Conservation (phyloP, 2,329 filamentous ascomycete genomes). For the Trematosphaeria pertusa region DNA sequence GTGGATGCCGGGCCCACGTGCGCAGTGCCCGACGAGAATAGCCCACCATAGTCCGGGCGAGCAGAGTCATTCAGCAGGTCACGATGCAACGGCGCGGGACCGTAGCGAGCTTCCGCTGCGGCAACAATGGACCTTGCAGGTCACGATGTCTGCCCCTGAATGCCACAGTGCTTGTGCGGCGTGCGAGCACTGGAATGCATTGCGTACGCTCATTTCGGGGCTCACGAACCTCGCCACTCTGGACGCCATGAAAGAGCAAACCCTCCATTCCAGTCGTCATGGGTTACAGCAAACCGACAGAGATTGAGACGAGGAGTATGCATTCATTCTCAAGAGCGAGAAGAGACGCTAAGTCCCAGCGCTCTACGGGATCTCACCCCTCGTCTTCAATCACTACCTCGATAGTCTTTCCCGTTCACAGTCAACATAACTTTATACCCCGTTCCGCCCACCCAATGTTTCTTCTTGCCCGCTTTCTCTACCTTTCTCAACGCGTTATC, state of each 20-base stretch:
- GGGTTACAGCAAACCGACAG: not conserved
- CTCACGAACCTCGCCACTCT: no score
- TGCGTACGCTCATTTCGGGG: conserved; percentile 14
- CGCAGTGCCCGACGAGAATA: conserved; percentile 7
- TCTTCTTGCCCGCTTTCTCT: conserved; percentile 49
- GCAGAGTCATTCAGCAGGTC: conserved; percentile 23
- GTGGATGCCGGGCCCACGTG: conserved; percentile 38
- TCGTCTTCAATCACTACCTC: conserved; percentile 11
- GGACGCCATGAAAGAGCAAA: no score
- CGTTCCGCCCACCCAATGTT: conserved; percentile 43
- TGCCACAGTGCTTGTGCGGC: conserved; percentile 15
- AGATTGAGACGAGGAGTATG: no score
- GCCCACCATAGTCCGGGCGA: conserved; percentile 12
- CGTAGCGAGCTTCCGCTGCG: conserved; percentile 19
- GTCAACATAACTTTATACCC: conserved; percentile 39
- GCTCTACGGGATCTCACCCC: no score
- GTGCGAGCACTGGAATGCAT: no score
- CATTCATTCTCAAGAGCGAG: no score
- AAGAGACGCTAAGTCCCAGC: no score
- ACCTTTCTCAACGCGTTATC: conserved; percentile 38
- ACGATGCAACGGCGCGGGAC: conserved; percentile 15
- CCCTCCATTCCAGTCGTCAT: no score
- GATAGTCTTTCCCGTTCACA: conserved; percentile 35
- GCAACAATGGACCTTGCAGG: conserved; percentile 16
- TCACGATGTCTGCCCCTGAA: conserved; percentile 30